Percentiles rank a stretch among this genome's conserved stretches.
Conservation (phyloP, 1,139 yeast species). For the Saccharomyces hybrid region DNA sequence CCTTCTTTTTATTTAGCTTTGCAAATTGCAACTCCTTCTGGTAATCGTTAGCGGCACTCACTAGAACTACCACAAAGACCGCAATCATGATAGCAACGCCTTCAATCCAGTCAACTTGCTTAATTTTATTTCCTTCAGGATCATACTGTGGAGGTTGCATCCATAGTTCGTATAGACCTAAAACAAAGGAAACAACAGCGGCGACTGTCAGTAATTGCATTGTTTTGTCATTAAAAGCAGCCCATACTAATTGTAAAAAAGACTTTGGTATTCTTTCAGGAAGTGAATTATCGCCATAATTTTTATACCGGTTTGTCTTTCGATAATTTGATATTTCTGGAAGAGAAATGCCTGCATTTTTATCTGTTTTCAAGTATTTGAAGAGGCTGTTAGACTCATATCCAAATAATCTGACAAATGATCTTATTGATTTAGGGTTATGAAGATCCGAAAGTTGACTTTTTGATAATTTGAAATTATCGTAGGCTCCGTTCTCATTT, state of each 20-base stretch:
- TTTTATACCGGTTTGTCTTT: slow-evolving; percentile 31
- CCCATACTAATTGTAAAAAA: slow-evolving; percentile 60
- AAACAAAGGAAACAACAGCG: slow-evolving; percentile 78
- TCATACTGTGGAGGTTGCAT: slow-evolving; percentile 76
- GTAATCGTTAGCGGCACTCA: slow-evolving; percentile 91
- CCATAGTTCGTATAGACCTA: slow-evolving; percentile 88
- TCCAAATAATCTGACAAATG: slow-evolving; percentile 12
- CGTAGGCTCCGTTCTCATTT: neutral
- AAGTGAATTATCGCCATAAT: slow-evolving; percentile 60
- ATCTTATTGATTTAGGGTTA: slow-evolving; percentile 32
- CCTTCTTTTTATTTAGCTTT: slow-evolving; percentile 76
- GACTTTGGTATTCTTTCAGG: slow-evolving; percentile 66
- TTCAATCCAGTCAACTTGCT: slow-evolving; percentile 94
- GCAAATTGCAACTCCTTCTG: slow-evolving; percentile 94
- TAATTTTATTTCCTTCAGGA: slow-evolving; percentile 63
- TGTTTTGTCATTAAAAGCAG: slow-evolving; percentile 87
- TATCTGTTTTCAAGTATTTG: slow-evolving; percentile 36
- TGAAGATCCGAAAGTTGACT: slow-evolving; percentile 25
- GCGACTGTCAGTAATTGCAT: slow-evolving; percentile 76
- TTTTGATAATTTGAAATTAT: neutral
- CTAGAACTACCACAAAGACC: slow-evolving; percentile 78
- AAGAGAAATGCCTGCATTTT: slow-evolving; percentile 39
- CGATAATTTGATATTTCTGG: slow-evolving; percentile 15
- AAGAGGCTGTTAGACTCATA: slow-evolving; percentile 20
- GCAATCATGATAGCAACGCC: slow-evolving; percentile 97